These are phyloP conservation scores for Entomortierella chlamydospora DNA, from an alignment of 192 early-diverging fungal species.

Conservation along the genomic window DNA sequence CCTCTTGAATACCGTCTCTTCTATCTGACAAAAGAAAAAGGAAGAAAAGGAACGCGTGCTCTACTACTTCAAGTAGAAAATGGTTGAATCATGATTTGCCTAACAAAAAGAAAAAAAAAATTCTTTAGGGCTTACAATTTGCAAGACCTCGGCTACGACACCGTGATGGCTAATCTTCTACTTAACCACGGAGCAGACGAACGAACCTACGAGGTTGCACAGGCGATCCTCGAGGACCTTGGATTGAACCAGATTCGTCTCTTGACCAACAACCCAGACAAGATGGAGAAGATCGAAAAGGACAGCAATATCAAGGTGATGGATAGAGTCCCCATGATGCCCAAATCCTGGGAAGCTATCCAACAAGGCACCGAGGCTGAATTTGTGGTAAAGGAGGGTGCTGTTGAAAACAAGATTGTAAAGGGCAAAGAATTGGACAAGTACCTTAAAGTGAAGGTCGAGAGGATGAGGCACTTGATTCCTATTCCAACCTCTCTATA, in stretches of 20 bases:
- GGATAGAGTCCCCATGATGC: conserved; percentile 91
- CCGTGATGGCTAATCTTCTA: conserved; percentile 88
- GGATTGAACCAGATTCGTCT: conserved; percentile 76
- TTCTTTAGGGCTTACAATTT: conserved; percentile 90
- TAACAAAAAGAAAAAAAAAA: neutral
- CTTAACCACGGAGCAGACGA: conserved; percentile 93
- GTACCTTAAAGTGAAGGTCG: conserved; percentile 90
- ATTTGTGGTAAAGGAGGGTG: conserved; percentile 42
- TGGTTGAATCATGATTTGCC: too few species aligned
- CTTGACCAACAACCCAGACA: conserved; percentile 96
- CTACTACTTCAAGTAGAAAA: too few species aligned
- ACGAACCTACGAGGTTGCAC: conserved; percentile 90
- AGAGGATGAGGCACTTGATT: conserved; percentile 92
- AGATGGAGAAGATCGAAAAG: conserved; percentile 81
- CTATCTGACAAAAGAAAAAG: too few species aligned
- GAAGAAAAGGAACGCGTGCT: too few species aligned
- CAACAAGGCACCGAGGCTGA: conserved; percentile 15
- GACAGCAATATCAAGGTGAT: conserved; percentile 75
- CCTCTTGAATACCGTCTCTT: too few species aligned
- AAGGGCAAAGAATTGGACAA: conserved; percentile 73
- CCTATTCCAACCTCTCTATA: conserved; percentile 63
- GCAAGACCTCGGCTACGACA: conserved; percentile 95
- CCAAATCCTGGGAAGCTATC: conserved; percentile 78
- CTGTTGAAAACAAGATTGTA: conserved; percentile 47
- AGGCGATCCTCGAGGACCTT: conserved; percentile 87